Conservation (phyloP, 192 early-diverging fungal genomes). For the Backusella parvicylindrica region DNA sequence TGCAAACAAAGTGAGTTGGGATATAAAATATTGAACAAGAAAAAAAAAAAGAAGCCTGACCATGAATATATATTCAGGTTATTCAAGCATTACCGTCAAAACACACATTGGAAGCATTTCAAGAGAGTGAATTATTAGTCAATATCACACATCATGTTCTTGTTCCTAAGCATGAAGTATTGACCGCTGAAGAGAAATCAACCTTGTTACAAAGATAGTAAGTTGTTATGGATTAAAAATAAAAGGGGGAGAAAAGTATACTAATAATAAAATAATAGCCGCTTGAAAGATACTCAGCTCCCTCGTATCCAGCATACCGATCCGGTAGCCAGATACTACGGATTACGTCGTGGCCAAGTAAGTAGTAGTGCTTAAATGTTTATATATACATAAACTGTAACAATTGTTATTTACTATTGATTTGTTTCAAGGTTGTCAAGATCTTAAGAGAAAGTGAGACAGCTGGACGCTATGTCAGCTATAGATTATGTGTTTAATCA, state of each 20-base stretch:
- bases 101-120: slow-evolving; percentile 81
- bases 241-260: too few relatives aligned
- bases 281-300: slow-evolving; percentile 93
- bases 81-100: slow-evolving; percentile 64
- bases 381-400: slow-evolving; percentile 4
- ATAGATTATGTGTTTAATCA: slow-evolving; percentile 86
- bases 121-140: slow-evolving; percentile 89
- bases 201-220: slow-evolving; percentile 90
- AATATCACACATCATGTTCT: slow-evolving; percentile 96
- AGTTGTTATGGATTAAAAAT: slow-evolving; percentile 35
- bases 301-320: slow-evolving; percentile 86
- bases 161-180: slow-evolving; percentile 92
- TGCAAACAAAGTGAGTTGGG: slow-evolving; percentile 67
- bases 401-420: neutral
- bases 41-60: neutral
- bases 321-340: slow-evolving; percentile 95
- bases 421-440: slow-evolving; percentile 72
- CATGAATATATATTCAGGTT: slow-evolving; percentile 37
- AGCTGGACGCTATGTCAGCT: slow-evolving; percentile 95
- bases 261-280: slow-evolving; percentile 40
- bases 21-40: slow-evolving; percentile 7
- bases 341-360: slow-evolving; percentile 78
- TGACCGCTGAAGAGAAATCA: slow-evolving; percentile 85
- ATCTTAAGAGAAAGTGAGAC: slow-evolving; percentile 95
- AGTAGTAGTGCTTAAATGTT: too few relatives aligned